These are phyloP conservation scores for Erodium texanum DNA, from an alignment of 441 rosid species.

Conservation along the genomic window DNA sequence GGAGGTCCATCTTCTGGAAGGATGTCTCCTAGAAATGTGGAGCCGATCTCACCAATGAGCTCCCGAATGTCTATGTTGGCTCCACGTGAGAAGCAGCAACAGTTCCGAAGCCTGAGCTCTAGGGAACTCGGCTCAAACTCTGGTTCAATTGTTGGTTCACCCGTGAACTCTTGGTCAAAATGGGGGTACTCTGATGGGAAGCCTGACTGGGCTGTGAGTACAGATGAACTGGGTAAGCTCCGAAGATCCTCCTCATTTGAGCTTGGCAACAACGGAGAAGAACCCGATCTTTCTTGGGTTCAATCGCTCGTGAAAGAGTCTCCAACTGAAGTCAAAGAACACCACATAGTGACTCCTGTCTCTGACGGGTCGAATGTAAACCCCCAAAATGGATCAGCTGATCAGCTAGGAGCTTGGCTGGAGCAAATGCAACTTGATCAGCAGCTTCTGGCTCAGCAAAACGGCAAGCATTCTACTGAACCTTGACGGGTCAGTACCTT, in stretches of 20 bases:
- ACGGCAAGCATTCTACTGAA: constrained; percentile 30
- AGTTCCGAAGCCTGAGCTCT: constrained; percentile 59
- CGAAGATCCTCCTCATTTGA: constrained; percentile 49
- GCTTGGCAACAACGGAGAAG: constrained; percentile 44
- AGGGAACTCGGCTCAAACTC: constrained; percentile 54
- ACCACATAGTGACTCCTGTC: constrained; percentile 28
- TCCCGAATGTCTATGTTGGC: constrained; percentile 58
- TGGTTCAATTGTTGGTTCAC: constrained; percentile 42
- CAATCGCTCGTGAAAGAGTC: constrained; percentile 65
- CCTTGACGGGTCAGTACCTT: constrained; percentile 39
- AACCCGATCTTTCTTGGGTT: constrained; percentile 71
- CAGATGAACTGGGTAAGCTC: constrained; percentile 41
- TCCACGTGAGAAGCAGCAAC: constrained; percentile 52
- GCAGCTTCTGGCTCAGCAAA: constrained; percentile 85
- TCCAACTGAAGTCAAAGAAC: constrained; percentile 47
- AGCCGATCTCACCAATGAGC: constrained; percentile 60
- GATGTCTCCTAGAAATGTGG: constrained; percentile 60
- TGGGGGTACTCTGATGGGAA: constrained; percentile 61
- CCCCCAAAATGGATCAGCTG: constrained; percentile 34
- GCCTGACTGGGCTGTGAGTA: constrained; percentile 59
- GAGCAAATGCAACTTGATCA: constrained; percentile 84
- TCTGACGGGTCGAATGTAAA: constrained; percentile 35
- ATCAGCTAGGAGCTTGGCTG: constrained; percentile 68
- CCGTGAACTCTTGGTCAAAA: constrained; percentile 50
- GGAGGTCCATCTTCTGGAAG: constrained; percentile 48